Evolutionary conservation across 2,329 filamentous ascomycete genomes (phyloP).

Genomic region (Aspergillus sp.): DNA sequence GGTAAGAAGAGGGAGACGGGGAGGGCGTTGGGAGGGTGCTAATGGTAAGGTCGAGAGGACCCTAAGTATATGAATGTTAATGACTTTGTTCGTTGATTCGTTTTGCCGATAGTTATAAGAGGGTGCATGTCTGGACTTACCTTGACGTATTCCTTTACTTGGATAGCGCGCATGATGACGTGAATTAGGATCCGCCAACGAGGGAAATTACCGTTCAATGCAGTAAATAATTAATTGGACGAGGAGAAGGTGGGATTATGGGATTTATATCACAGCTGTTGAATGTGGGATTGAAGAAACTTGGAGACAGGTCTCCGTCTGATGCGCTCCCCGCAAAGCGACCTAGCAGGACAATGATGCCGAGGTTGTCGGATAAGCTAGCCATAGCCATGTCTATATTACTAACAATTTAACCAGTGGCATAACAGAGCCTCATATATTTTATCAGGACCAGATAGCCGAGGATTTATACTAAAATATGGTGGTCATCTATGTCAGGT

Average conservation of each 20-base stretch:
- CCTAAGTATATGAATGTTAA: slow-evolving; percentile 47
- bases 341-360: neutral
- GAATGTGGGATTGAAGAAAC: neutral
- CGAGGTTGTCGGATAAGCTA: slow-evolving; percentile 14
- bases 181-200: neutral
- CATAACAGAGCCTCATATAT: neutral
- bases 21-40: slow-evolving; percentile 71
- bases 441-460: too few species aligned
- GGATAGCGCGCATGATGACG: slow-evolving; percentile 71
- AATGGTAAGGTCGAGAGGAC: slow-evolving; percentile 75
- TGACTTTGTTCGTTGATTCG: neutral
- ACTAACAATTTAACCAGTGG: neutral
- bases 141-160: slow-evolving; percentile 72
- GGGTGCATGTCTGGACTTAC: slow-evolving; percentile 41
- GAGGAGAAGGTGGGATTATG: neutral
- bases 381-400: neutral
- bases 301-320: neutral
- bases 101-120: slow-evolving; percentile 1
- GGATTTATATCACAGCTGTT: neutral
- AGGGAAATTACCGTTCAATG: neutral
- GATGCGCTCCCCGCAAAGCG: neutral
- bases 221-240: neutral
- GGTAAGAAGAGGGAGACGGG: slow-evolving; percentile 72
- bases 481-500: neutral
- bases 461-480: neutral